phyloP scores from a whole-genome alignment of 2,329 filamentous ascomycete genomes.

The Aspergillus neoniger region DNA sequence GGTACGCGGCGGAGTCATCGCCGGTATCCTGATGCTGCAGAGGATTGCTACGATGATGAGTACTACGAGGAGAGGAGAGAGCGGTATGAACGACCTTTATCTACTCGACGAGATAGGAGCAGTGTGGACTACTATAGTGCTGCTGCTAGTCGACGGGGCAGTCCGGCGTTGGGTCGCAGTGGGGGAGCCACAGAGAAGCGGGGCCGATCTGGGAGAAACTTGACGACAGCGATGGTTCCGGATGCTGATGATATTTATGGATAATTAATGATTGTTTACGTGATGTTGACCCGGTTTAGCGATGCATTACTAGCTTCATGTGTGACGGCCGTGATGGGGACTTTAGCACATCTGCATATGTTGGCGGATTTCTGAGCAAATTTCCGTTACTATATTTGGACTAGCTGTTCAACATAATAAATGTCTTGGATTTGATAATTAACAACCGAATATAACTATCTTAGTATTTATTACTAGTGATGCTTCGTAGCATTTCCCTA shows the following conservation, averaged over 20 bases:
- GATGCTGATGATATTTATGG: constrained; percentile 40
- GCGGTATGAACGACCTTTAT: neutral
- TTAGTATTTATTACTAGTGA: no score
- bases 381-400: no score
- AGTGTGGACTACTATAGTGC: constrained; percentile 7
- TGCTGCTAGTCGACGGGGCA: neutral
- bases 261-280: constrained; percentile 21
- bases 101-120: neutral
- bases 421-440: no score
- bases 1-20: neutral
- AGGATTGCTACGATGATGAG: neutral
- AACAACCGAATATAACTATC: no score
- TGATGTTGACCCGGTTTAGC: neutral
- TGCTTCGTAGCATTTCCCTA: no score
- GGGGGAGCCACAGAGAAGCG: neutral
- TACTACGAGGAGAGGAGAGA: neutral
- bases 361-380: neutral
- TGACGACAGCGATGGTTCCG: constrained; percentile 42
- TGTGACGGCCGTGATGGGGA: neutral
- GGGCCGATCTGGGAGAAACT: constrained; percentile 24
- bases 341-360: neutral
- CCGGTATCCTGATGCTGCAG: neutral
- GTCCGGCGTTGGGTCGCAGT: constrained; percentile 11
- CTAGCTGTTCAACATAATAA: no score
- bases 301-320: neutral